Evolutionary conservation across 139 green algal genomes (phyloP).

Genomic region (Bryopsis sp.): DNA sequence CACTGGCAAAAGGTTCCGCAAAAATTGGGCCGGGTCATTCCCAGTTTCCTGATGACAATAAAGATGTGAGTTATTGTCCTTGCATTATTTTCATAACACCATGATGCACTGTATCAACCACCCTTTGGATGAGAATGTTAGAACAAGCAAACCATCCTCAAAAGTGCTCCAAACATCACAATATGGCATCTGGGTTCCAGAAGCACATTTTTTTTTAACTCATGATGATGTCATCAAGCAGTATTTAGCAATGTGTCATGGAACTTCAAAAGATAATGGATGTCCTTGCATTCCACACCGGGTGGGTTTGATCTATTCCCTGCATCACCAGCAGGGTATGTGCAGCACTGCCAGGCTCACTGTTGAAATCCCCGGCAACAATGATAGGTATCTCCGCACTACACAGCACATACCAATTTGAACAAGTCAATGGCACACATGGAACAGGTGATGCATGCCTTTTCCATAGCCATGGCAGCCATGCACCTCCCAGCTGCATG

Average conservation of each 20-base stretch:
- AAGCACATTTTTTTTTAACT: too few species aligned
- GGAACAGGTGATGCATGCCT: too few species aligned
- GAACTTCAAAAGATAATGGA: neutral
- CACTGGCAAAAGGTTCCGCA: conserved; percentile 15
- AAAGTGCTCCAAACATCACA: too few species aligned
- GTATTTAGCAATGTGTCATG: neutral
- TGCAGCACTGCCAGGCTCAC: conserved; percentile 70
- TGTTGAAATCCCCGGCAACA: conserved; percentile 98
- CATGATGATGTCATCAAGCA: too few species aligned
- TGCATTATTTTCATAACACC: too few species aligned
- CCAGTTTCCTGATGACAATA: neutral
- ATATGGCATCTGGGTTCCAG: too few species aligned
- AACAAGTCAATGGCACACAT: neutral
- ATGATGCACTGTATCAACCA: too few species aligned
- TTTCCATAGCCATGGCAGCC: too few species aligned
- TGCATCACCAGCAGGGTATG: conserved; percentile 80
- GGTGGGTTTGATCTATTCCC: conserved; percentile 56
- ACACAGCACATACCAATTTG: neutral
- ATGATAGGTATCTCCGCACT: conserved; percentile 89
- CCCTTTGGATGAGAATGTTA: too few species aligned
- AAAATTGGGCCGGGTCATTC: conserved; percentile 18
- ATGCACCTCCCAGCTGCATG: too few species aligned
- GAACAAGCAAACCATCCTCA: too few species aligned
- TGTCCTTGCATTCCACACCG: conserved; percentile 32
- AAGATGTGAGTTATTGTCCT: too few species aligned